Percentiles rank a stretch among this genome's conserved stretches.
These are phyloP conservation scores for Cenchrus fungigraminus DNA, from an alignment of 176 grass and related monocot genomes.

Conservation along the genomic window DNA sequence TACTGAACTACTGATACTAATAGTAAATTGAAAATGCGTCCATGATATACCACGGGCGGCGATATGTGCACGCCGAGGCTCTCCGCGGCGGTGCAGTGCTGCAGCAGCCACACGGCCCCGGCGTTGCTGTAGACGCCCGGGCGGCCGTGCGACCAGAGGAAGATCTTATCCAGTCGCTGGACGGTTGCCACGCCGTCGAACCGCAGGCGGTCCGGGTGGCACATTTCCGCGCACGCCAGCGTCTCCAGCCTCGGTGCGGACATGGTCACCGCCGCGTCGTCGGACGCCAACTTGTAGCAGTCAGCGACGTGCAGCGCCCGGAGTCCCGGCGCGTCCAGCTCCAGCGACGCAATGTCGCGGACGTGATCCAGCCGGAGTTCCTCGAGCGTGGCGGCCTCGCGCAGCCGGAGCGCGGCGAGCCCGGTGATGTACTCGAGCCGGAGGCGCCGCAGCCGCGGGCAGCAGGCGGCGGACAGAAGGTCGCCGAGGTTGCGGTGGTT, in stretches of 20 bases:
- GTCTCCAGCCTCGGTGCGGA: slow-evolving; percentile 1
- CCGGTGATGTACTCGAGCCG: background rate
- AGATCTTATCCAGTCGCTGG: background rate
- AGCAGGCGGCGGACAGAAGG: slow-evolving; percentile 3
- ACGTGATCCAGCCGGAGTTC: background rate
- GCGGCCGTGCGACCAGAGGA: background rate
- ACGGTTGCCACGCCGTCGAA: background rate
- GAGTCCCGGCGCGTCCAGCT: slow-evolving; percentile 24
- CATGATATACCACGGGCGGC: background rate
- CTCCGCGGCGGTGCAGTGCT: background rate
- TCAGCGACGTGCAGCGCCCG: background rate
- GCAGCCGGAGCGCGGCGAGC: background rate
- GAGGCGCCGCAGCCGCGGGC: background rate
- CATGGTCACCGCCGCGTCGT: background rate
- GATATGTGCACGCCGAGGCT: slow-evolving; percentile 4
- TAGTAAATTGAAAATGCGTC: background rate
- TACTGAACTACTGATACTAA: background rate
- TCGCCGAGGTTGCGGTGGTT: background rate
- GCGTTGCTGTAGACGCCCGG: background rate
- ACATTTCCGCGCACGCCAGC: slow-evolving; percentile 3
- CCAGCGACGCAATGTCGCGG: background rate
- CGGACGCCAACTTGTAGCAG: background rate
- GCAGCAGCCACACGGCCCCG: background rate
- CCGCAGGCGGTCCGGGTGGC: background rate
- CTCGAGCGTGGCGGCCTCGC: background rate